A percentile compares a stretch with the other conserved stretches of the same genome.
These are phyloP conservation scores for Colletotrichum navitas DNA, from an alignment of 2,329 filamentous ascomycete species.

Conservation along the genomic window DNA sequence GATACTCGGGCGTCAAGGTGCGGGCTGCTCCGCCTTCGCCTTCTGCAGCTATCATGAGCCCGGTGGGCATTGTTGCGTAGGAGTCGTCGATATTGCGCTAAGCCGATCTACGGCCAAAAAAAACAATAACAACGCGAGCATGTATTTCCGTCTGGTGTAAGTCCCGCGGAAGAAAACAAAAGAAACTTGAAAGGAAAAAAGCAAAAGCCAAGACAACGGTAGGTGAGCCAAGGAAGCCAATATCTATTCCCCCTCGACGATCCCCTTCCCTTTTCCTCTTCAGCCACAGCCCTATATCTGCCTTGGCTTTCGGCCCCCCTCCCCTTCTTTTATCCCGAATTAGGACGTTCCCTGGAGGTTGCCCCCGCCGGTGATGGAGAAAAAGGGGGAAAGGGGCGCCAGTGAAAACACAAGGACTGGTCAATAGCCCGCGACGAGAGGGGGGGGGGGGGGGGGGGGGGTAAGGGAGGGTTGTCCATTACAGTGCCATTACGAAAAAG, in stretches of 20 bases:
- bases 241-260: constrained; percentile 3
- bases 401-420: background rate
- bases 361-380: constrained; percentile 2
- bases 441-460: background rate
- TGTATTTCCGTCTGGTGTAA: constrained; percentile 11
- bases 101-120: constrained; percentile 39
- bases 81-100: background rate
- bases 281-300: constrained; percentile 7
- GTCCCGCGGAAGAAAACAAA: constrained; percentile 18
- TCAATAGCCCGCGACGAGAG: background rate
- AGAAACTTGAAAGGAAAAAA: constrained; percentile 1
- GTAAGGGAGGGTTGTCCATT: constrained; percentile 9
- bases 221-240: background rate
- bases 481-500: too few species aligned
- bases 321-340: constrained; percentile 31
- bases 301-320: constrained; percentile 27
- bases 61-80: constrained; percentile 14
- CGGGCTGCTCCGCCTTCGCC: constrained; percentile 8
- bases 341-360: background rate
- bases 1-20: constrained; percentile 24
- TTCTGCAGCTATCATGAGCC: constrained; percentile 13
- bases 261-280: too few species aligned
- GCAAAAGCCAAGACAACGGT: background rate
- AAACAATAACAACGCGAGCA: constrained; percentile 27
- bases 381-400: background rate